phyloP scores from a whole-genome alignment of 2,329 filamentous ascomycete species.

The Xylariomycetidae sp. region DNA sequence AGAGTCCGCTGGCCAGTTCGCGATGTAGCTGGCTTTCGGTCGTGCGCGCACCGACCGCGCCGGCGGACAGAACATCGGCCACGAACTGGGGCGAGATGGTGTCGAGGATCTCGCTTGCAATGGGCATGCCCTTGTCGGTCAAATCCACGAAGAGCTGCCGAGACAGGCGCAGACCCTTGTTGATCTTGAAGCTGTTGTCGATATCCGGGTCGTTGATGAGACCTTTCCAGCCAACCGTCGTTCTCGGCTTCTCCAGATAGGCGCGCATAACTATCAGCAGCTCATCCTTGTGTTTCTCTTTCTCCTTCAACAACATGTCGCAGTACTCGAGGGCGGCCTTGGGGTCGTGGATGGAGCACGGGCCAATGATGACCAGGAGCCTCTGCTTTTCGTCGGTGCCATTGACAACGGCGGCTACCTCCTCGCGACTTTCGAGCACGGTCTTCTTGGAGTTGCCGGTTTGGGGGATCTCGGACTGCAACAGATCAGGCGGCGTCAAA shows the following conservation, averaged over 20 bases:
- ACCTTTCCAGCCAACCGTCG: constrained; percentile 97
- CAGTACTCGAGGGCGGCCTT: constrained; percentile 88
- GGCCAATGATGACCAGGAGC: constrained; percentile 74
- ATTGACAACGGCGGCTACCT: constrained; percentile 64
- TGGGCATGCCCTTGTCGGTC: constrained; percentile 86
- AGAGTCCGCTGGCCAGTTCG: constrained; percentile 86
- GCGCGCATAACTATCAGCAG: constrained; percentile 95
- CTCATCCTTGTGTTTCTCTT: constrained; percentile 83
- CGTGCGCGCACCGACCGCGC: constrained; percentile 90
- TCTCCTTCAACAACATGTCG: constrained; percentile 70
- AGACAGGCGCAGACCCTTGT: constrained; percentile 85
- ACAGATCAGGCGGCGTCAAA: constrained; percentile 84
- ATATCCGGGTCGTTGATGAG: constrained; percentile 98
- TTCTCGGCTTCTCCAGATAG: constrained; percentile 97
- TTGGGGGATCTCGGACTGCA: constrained; percentile 83
- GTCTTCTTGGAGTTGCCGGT: constrained; percentile 52
- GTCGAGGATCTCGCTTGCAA: constrained; percentile 96
- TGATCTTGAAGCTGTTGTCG: constrained; percentile 97
- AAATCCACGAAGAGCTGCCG: constrained; percentile 91
- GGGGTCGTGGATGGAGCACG: constrained; percentile 96
- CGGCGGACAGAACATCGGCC: constrained; percentile 84
- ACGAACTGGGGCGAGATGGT: constrained; percentile 97
- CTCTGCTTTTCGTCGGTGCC: constrained; percentile 56
- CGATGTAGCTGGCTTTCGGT: constrained; percentile 95
- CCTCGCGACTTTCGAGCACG: constrained; percentile 55